Evolutionary conservation across 768 basidiomycete genomes (phyloP).

Genomic region (Lyophyllum shimeji): DNA sequence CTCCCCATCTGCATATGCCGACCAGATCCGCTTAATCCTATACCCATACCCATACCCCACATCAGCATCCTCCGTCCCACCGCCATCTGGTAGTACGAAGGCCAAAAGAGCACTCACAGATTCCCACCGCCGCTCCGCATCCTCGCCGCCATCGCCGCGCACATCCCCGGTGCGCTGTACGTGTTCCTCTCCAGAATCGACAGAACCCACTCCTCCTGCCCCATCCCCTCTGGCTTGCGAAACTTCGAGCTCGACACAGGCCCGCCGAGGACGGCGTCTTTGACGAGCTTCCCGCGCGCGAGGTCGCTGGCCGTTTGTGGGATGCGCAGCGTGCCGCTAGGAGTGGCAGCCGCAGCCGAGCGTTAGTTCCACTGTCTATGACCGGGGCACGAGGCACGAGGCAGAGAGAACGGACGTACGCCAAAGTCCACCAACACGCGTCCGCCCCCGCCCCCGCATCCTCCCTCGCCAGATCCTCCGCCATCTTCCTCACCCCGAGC

Average conservation of each 20-base stretch:
- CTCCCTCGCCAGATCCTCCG: slow-evolving; percentile 13
- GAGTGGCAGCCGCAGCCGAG: not conserved
- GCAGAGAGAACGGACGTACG: slow-evolving; percentile 2
- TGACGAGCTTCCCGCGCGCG: slow-evolving; percentile 1
- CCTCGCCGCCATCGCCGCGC: not conserved
- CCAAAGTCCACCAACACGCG: not conserved
- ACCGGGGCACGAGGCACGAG: not conserved
- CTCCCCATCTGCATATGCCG: slow-evolving; percentile 50
- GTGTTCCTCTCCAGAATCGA: not conserved
- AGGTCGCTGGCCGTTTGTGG: not conserved
- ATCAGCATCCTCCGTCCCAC: not conserved
- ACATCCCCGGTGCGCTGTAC: not conserved
- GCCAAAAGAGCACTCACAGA: slow-evolving; percentile 9
- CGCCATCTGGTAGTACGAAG: too few species aligned
- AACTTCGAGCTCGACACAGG: not conserved
- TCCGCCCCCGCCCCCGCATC: not conserved
- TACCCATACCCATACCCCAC: not conserved
- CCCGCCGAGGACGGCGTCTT: not conserved
- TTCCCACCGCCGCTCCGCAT: not conserved
- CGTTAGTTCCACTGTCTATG: not conserved
- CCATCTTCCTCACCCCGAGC: slow-evolving; percentile 9
- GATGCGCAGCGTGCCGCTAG: slow-evolving; percentile 5
- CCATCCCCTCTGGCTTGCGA: not conserved
- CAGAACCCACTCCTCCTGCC: slow-evolving; percentile 3
- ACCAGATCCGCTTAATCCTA: slow-evolving; percentile 42